Evolutionary conservation across 331 rosid genomes (phyloP), one percentile per base, ranked within the genome.

Genomic region (Acacia pycnantha): DNA sequence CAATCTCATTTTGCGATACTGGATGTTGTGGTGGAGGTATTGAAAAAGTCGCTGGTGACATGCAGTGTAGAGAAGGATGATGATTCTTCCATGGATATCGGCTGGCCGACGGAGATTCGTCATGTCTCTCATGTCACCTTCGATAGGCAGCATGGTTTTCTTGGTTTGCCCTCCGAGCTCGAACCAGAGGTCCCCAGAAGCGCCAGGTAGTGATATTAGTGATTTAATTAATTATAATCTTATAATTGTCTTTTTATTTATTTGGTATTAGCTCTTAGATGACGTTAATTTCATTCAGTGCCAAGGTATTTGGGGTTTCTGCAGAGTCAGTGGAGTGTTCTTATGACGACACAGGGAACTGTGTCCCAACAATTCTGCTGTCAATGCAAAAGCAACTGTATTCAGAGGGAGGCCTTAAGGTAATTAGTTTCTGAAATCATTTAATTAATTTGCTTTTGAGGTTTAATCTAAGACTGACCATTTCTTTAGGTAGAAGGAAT

Each of bases 261-360:
- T 33, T 48, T 64, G n/a, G 50, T 2, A 67, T 50, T 82, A 31
- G 13, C 8, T 65, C 48, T 53, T n/a, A 43, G 29, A 46, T 68
- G 66, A 71, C 62, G 21, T 7, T 54, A 53, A 72, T 56, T 69
- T 56, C 4, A 26, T 78, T 75, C 84, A 87, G 87, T 86, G 97
- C 78, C 6, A 93, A 92, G 84, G 97, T 93, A 22, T 29, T 93
- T 75, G 98, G 97, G 81, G 98, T 93, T 81, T 95, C 99, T 54
- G 94, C 99, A 29, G 86, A 90, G 87, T 95, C 98, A 27, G 92
- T 93, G 99, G 98, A 95, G 79, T 90, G 98, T 47, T 90, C 98
- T 11, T 92, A 80, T 71, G 99, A 95, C 79, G 90, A 84, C 41
- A 88, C 90, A 53, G n/a, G 99, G 40, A 95, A 95, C 59, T 80